Conservation (phyloP, 345 rosid genomes). For the Jatropha curcas region DNA sequence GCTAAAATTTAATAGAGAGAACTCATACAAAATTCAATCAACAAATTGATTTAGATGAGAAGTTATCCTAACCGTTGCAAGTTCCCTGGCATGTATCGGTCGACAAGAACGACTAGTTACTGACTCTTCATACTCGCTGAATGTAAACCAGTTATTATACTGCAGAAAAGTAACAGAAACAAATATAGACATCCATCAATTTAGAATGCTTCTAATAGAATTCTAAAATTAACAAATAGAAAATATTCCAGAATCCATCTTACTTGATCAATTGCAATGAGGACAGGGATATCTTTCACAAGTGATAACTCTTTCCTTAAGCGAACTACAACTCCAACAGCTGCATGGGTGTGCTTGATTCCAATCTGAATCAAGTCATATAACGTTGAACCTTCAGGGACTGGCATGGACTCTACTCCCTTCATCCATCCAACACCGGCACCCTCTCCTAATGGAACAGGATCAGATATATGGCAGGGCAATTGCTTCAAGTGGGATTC, state of each 20-base stretch:
- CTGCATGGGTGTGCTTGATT: constrained; percentile 74
- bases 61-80: constrained; percentile 64
- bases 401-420: constrained; percentile 60
- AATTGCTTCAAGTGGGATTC: constrained; percentile 58
- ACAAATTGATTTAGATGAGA: background rate
- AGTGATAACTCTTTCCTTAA: constrained; percentile 88
- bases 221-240: no score
- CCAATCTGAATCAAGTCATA: constrained; percentile 81
- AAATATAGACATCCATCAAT: constrained; percentile 12
- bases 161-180: constrained; percentile 38
- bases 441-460: constrained; percentile 87
- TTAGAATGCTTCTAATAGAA: background rate
- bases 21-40: background rate
- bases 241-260: constrained; percentile 32
- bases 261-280: constrained; percentile 94
- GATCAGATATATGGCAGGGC: constrained; percentile 70
- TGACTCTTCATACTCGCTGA: constrained; percentile 92
- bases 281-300: constrained; percentile 83
- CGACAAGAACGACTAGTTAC: constrained; percentile 64
- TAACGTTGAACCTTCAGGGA: constrained; percentile 70
- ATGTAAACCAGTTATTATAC: constrained; percentile 96
- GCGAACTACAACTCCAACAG: constrained; percentile 77
- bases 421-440: constrained; percentile 89
- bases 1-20: background rate
- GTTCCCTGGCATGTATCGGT: constrained; percentile 85